Percentiles rank a stretch among this genome's conserved stretches.
Conservation (phyloP, 768 basidiomycete genomes). For the Kwoniella mangroviensis region DNA sequence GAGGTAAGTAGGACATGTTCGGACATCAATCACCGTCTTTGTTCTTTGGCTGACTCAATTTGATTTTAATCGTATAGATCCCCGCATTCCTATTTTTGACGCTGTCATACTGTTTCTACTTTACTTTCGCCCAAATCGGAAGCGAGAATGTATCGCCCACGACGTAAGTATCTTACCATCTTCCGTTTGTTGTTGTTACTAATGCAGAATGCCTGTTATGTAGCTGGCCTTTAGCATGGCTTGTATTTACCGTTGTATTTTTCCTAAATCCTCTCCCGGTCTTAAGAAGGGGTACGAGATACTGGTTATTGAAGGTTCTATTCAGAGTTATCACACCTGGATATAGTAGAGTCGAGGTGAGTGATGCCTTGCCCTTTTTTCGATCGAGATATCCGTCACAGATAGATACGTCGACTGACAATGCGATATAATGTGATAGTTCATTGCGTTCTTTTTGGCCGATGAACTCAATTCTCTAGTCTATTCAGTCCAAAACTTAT, state of each 20-base stretch:
- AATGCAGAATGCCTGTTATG: not conserved
- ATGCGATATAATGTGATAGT: slow-evolving; percentile 30
- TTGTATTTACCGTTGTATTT: slow-evolving; percentile 66
- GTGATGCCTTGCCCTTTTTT: slow-evolving; percentile 26
- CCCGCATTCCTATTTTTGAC: slow-evolving; percentile 78
- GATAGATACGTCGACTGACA: not conserved
- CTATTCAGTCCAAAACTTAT: slow-evolving; percentile 75
- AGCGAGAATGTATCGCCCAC: slow-evolving; percentile 66
- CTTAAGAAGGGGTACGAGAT: slow-evolving; percentile 68
- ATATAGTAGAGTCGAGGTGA: slow-evolving; percentile 73
- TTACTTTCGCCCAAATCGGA: slow-evolving; percentile 75
- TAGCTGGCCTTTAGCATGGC: slow-evolving; percentile 67
- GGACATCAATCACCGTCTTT: no score
- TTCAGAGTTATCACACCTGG: slow-evolving; percentile 73
- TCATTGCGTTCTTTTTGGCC: slow-evolving; percentile 61
- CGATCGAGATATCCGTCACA: not conserved
- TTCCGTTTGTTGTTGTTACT: not conserved
- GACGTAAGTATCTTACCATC: slow-evolving; percentile 58
- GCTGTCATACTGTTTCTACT: slow-evolving; percentile 79
- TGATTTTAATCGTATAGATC: slow-evolving; percentile 61
- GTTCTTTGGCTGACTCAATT: no score
- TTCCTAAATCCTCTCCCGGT: slow-evolving; percentile 79
- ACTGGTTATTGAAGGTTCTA: slow-evolving; percentile 76
- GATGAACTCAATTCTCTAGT: slow-evolving; percentile 65
- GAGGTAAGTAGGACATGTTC: slow-evolving; percentile 60